phyloP scores from a whole-genome alignment of 2,329 filamentous ascomycete genomes.

The Aspergillus neotritici region DNA sequence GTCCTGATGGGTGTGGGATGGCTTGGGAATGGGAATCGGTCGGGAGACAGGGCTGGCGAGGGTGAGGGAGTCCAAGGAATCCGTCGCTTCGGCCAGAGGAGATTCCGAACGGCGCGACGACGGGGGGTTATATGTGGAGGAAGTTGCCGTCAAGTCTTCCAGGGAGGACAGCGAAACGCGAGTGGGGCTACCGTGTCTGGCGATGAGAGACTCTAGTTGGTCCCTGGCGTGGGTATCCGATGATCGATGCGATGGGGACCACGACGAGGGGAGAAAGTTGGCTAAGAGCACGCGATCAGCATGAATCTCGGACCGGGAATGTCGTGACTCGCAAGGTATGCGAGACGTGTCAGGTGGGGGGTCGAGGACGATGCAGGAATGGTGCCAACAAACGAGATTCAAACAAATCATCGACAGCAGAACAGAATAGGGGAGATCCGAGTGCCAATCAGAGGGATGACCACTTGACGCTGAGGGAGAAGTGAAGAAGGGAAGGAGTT shows the following conservation, averaged over 20 bases:
- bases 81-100: slow-evolving; percentile 17
- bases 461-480: background rate
- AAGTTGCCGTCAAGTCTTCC: slow-evolving; percentile 33
- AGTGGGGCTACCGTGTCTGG: slow-evolving; percentile 36
- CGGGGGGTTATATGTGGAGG: slow-evolving; percentile 33
- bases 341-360: slow-evolving; percentile 27
- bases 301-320: slow-evolving; percentile 14
- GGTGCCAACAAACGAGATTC: slow-evolving; percentile 4
- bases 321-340: slow-evolving; percentile 17
- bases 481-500: background rate
- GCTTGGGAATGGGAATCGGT: slow-evolving; percentile 33
- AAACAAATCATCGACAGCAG: slow-evolving; percentile 7
- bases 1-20: slow-evolving; percentile 21
- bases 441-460: slow-evolving; percentile 2
- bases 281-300: slow-evolving; percentile 24
- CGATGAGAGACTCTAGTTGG: slow-evolving; percentile 34
- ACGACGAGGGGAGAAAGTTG: slow-evolving; percentile 19
- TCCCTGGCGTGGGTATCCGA: slow-evolving; percentile 24
- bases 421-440: background rate
- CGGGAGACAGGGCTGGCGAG: slow-evolving; percentile 26
- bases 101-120: slow-evolving; percentile 21
- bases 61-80: slow-evolving; percentile 23
- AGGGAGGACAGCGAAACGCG: slow-evolving; percentile 35
- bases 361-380: slow-evolving; percentile 10
- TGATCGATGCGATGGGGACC: slow-evolving; percentile 22